Percentiles rank a stretch among this genome's conserved stretches.
These are phyloP conservation scores for Paraglomus brasilianum DNA, from an alignment of 192 early-diverging fungal genomes.

Conservation along the genomic window DNA sequence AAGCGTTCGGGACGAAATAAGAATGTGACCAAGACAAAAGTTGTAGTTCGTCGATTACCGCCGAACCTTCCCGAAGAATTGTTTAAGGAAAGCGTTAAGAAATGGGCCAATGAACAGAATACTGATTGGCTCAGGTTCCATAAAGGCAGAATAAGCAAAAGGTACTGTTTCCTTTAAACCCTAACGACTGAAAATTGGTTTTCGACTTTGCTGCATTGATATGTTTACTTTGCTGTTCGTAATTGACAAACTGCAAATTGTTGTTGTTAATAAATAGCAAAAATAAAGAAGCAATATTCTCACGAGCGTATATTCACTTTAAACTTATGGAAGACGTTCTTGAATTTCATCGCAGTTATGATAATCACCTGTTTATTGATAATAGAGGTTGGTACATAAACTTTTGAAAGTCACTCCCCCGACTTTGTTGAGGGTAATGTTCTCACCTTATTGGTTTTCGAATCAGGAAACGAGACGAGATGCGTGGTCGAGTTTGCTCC, in stretches of 20 bases:
- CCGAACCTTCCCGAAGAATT: constrained; percentile 71
- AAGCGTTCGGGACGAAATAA: constrained; percentile 40
- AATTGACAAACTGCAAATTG: too few relatives aligned
- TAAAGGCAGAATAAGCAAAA: constrained; percentile 72
- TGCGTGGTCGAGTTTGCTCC: constrained; percentile 82
- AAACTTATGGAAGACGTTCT: constrained; percentile 62
- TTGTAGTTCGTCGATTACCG: constrained; percentile 75
- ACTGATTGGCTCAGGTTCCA: constrained; percentile 57
- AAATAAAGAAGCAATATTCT: constrained; percentile 68
- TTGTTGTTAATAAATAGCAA: constrained; percentile 49
- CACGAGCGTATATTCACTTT: constrained; percentile 77
- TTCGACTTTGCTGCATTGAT: too few relatives aligned
- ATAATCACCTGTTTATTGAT: constrained; percentile 78
- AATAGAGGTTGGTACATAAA: constrained; percentile 46
- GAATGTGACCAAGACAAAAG: constrained; percentile 54
- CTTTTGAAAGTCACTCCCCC: background rate
- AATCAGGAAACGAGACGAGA: constrained; percentile 62
- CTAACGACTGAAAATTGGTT: background rate
- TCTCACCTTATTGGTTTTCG: background rate
- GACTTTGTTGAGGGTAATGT: background rate
- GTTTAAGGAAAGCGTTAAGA: constrained; percentile 61
- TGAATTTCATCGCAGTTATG: constrained; percentile 72
- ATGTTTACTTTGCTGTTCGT: too few relatives aligned
- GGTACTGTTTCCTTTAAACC: constrained; percentile 41
- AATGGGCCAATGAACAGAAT: constrained; percentile 49